phyloP scores from a whole-genome alignment of 148 eudicot genomes.

The Linanthus parryae region DNA sequence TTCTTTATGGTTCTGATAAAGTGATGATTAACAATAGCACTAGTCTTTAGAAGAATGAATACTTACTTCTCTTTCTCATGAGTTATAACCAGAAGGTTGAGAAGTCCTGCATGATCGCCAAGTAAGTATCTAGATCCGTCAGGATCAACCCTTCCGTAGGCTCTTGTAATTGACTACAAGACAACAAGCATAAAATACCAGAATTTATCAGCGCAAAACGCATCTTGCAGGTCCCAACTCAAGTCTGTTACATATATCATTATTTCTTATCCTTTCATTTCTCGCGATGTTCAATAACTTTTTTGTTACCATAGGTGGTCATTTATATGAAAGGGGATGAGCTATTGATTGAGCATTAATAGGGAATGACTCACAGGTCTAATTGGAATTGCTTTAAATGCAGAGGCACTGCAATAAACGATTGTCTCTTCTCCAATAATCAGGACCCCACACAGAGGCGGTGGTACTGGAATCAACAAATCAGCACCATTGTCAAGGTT shows the following conservation, averaged over 20 bases:
- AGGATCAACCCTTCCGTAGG: slow-evolving; percentile 97
- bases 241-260: too few species aligned
- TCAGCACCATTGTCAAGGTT: slow-evolving; percentile 94
- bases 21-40: too few species aligned
- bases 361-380: slow-evolving; percentile 58
- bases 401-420: slow-evolving; percentile 89
- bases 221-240: slow-evolving; percentile 4
- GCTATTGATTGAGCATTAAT: background rate
- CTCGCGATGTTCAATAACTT: too few species aligned
- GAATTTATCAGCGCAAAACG: background rate
- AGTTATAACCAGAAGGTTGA: slow-evolving; percentile 92
- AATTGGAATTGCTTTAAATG: slow-evolving; percentile 93
- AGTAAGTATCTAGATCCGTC: slow-evolving; percentile 96
- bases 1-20: background rate
- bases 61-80: slow-evolving; percentile 94
- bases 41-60: slow-evolving; percentile 3
- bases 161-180: slow-evolving; percentile 78
- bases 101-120: slow-evolving; percentile 93
- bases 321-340: background rate
- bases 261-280: too few species aligned
- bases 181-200: background rate
- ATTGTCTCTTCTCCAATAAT: slow-evolving; percentile 96
- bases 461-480: slow-evolving; percentile 92
- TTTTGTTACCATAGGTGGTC: background rate
- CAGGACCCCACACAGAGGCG: slow-evolving; percentile 92